Evolutionary conservation across 805 yeast species (phyloP).

Genomic region (Ogataea henricii): DNA sequence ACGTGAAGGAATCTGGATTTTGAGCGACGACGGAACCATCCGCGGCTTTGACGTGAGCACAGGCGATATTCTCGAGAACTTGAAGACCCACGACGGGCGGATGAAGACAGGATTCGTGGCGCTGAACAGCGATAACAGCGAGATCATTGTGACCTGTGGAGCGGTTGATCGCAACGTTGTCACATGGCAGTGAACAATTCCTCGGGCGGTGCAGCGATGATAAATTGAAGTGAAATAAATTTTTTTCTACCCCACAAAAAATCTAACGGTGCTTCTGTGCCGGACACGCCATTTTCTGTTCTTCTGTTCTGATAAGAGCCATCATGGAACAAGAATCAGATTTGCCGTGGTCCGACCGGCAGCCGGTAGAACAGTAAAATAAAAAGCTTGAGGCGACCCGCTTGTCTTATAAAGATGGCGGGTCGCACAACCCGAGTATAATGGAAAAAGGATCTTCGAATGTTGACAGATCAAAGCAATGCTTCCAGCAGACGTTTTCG

Average conservation of each 20-base stretch:
- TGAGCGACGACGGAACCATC: constrained; percentile 67
- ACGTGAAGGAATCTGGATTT: constrained; percentile 59
- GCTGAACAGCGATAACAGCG: constrained; percentile 31
- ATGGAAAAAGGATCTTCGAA: neutral
- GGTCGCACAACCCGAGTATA: neutral
- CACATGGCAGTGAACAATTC: constrained; percentile 32
- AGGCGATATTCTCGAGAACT: constrained; percentile 38
- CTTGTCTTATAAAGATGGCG: neutral
- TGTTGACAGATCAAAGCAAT: neutral
- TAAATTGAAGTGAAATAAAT: no score
- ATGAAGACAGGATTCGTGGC: constrained; percentile 46
- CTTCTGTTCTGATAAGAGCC: constrained; percentile 7
- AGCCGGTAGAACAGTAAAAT: constrained; percentile 2
- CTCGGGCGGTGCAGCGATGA: no score
- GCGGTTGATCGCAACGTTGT: constrained; percentile 43
- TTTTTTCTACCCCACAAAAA: constrained; percentile 2
- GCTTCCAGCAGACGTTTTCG: neutral
- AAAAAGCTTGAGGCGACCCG: neutral
- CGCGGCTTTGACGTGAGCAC: constrained; percentile 57
- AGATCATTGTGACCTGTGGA: constrained; percentile 51
- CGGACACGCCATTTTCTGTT: neutral
- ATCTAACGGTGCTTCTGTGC: neutral
- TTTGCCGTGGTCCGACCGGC: neutral
- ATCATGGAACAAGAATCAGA: constrained; percentile 1
- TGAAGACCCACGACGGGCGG: constrained; percentile 45